Evolutionary conservation across 371 early-diverging fungal genomes (phyloP).

Genomic region (Rhizopus microsporus): DNA sequence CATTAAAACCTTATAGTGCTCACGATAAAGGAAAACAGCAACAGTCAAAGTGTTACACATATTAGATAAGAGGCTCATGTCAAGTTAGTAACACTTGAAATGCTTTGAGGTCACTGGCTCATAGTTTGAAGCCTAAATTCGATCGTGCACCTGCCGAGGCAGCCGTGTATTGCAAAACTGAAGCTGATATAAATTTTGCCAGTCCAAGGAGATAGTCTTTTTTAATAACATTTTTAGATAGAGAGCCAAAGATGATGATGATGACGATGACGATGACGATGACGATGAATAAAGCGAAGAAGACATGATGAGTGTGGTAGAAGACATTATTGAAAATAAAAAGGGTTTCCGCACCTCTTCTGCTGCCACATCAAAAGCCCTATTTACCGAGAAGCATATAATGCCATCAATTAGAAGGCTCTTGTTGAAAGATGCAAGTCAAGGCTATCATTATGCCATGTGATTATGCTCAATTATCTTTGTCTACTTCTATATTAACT

Average conservation of each 20-base stretch:
- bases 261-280: background rate
- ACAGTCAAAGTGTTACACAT: too few relatives aligned
- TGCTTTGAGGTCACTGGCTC: background rate
- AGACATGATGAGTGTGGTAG: background rate
- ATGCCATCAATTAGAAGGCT: slow-evolving; percentile 3
- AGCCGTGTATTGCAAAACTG: slow-evolving; percentile 5
- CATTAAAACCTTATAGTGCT: too few relatives aligned
- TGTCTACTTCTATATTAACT: slow-evolving; percentile 12
- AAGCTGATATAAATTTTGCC: slow-evolving; percentile 3
- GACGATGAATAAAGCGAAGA: background rate
- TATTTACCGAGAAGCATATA: background rate
- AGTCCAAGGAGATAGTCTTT: background rate
- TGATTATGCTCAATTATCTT: slow-evolving; percentile 8
- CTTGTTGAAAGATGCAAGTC: background rate
- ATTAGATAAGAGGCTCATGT: too few relatives aligned
- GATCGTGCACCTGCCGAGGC: background rate
- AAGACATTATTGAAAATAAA: background rate
- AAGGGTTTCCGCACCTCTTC: background rate
- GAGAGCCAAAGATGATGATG: background rate
- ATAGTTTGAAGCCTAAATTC: background rate
- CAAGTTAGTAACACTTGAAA: too few relatives aligned
- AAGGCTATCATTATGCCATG: background rate
- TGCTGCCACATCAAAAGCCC: background rate
- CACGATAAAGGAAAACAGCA: too few relatives aligned
- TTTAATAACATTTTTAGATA: slow-evolving; percentile 1